These are phyloP conservation scores for Hanseniaspora nectarophila DNA, from an alignment of 805 yeast species.

Conservation along the genomic window DNA sequence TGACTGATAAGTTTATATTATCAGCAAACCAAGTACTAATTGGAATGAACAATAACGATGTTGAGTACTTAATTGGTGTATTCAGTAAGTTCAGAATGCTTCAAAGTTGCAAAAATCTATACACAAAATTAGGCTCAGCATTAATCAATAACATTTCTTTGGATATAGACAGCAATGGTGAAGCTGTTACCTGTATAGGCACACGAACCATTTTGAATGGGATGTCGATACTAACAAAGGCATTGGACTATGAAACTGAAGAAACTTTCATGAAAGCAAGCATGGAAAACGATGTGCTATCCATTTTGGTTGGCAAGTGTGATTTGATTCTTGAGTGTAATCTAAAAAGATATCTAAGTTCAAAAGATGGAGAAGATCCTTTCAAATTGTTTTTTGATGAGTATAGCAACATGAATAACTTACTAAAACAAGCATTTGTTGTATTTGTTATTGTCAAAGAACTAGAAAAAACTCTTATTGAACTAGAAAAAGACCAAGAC, in stretches of 20 bases:
- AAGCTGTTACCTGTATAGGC: background rate
- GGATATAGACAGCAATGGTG: background rate
- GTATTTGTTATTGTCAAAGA: conserved; percentile 4
- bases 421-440: conserved; percentile 10
- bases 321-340: conserved; percentile 6
- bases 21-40: background rate
- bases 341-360: background rate
- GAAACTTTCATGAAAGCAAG: background rate
- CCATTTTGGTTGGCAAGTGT: background rate
- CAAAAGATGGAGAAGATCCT: background rate
- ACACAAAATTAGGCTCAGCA: conserved; percentile 6
- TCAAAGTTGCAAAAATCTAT: background rate
- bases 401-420: conserved; percentile 7
- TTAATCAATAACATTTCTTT: conserved; percentile 1
- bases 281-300: conserved; percentile 3
- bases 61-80: conserved; percentile 4
- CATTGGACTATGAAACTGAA: conserved; percentile 1
- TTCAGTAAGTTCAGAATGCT: conserved; percentile 12
- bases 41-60: conserved; percentile 5
- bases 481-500: background rate
- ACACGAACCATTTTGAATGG: conserved; percentile 7
- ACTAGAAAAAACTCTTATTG: background rate
- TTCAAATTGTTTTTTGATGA: background rate
- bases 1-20: background rate
- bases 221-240: conserved; percentile 4